Evolutionary conservation across 1,139 yeast genomes (phyloP).

Genomic region (Suhomyces bribrorum): DNA sequence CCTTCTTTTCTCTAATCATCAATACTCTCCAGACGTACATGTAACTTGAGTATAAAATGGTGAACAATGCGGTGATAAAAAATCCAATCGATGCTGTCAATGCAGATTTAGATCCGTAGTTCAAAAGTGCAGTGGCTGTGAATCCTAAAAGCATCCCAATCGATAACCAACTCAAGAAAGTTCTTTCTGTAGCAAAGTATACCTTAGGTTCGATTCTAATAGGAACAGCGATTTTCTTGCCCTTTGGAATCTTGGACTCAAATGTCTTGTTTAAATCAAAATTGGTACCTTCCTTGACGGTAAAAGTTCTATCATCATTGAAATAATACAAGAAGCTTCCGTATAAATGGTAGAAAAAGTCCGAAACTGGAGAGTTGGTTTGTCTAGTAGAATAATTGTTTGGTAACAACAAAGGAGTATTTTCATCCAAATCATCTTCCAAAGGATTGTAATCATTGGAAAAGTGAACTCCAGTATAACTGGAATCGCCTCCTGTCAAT

Average conservation of each 20-base stretch:
- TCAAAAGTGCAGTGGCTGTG: constrained; percentile 68
- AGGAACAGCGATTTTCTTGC: constrained; percentile 73
- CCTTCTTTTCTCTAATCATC: constrained; percentile 78
- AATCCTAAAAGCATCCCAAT: constrained; percentile 72
- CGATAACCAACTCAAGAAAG: constrained; percentile 75
- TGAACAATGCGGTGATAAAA: constrained; percentile 73
- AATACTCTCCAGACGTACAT: constrained; percentile 81
- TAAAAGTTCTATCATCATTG: constrained; percentile 67
- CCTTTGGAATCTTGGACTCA: constrained; percentile 65
- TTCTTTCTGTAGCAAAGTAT: constrained; percentile 81
- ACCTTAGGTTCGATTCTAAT: constrained; percentile 84
- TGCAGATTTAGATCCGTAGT: constrained; percentile 68
- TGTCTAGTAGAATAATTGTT: constrained; percentile 31
- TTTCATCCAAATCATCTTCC: constrained; percentile 50
- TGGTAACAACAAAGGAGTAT: constrained; percentile 43
- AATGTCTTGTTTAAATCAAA: constrained; percentile 60
- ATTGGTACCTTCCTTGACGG: constrained; percentile 79
- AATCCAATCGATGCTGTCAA: constrained; percentile 88
- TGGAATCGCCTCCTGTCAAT: constrained; percentile 34
- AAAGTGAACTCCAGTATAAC: constrained; percentile 46
- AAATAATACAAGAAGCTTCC: constrained; percentile 48
- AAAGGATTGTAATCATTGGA: constrained; percentile 51
- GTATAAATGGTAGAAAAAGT: constrained; percentile 34
- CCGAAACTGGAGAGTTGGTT: constrained; percentile 32
- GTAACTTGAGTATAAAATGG: constrained; percentile 71